These are phyloP conservation scores for Lentinula edodes DNA, from an alignment of 768 basidiomycete genomes.

Conservation along the genomic window DNA sequence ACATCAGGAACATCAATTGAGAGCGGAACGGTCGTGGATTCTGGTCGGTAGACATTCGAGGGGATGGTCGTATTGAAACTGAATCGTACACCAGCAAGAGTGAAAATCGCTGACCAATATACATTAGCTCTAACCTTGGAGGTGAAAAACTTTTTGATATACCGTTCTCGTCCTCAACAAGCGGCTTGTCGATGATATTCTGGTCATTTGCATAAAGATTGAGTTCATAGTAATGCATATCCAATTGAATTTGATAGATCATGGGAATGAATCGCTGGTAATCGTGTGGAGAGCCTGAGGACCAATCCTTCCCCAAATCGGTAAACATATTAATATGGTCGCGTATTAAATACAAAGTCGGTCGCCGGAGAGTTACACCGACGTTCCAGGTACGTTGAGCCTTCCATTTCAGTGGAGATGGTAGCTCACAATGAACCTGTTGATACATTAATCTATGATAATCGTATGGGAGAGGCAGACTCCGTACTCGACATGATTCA, in stretches of 20 bases:
- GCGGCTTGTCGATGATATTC: constrained; percentile 91
- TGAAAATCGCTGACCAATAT: constrained; percentile 60
- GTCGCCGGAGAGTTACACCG: constrained; percentile 63
- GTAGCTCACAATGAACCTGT: constrained; percentile 69
- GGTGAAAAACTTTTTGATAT: constrained; percentile 9
- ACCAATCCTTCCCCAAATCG: constrained; percentile 93
- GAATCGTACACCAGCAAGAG: constrained; percentile 53
- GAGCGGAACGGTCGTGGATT: constrained; percentile 64
- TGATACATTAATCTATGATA: background rate
- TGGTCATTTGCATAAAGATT: constrained; percentile 90
- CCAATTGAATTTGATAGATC: constrained; percentile 64
- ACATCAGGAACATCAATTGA: constrained; percentile 53
- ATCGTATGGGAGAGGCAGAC: background rate
- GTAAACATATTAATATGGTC: constrained; percentile 95
- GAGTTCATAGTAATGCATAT: constrained; percentile 70
- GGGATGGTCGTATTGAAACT: constrained; percentile 51
- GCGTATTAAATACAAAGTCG: constrained; percentile 73
- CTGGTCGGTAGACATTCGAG: constrained; percentile 68
- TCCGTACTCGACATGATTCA: constrained; percentile 69
- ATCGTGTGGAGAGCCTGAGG: constrained; percentile 73
- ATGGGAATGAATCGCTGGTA: constrained; percentile 83
- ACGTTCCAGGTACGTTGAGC: constrained; percentile 74
- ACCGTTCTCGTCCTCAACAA: constrained; percentile 84
- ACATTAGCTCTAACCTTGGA: background rate
- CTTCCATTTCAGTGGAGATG: constrained; percentile 81